Percentiles rank a stretch among this genome's conserved stretches.
These are phyloP conservation scores for Saccharata proteae DNA, from an alignment of 2,329 filamentous ascomycete genomes.

Conservation along the genomic window DNA sequence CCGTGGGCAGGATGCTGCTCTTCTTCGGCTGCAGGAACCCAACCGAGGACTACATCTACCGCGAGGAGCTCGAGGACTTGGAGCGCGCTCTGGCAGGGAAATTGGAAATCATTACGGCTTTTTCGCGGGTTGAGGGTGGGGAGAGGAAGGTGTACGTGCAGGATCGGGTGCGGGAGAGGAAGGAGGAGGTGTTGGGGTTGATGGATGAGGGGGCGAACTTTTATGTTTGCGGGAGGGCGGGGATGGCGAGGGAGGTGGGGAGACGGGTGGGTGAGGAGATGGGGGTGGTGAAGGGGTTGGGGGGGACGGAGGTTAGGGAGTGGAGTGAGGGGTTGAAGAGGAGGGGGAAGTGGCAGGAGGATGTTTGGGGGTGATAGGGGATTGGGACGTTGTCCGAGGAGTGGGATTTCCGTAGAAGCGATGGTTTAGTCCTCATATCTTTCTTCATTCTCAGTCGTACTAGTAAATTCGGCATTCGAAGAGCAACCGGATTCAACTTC, in stretches of 20 bases:
- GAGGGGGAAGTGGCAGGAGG: slow-evolving; percentile 41
- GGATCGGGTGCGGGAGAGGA: slow-evolving; percentile 22
- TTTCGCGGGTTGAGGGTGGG: slow-evolving; percentile 13
- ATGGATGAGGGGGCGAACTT: slow-evolving; percentile 27
- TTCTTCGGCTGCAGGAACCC: slow-evolving; percentile 21
- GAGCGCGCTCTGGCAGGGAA: background rate
- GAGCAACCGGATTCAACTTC: no score
- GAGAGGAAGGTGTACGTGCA: slow-evolving; percentile 25
- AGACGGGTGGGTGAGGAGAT: slow-evolving; percentile 27
- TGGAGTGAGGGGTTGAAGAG: slow-evolving; percentile 39
- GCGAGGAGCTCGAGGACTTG: slow-evolving; percentile 12
- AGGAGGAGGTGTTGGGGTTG: slow-evolving; percentile 20
- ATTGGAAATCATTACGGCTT: slow-evolving; percentile 9
- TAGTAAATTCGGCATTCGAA: no score
- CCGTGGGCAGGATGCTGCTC: slow-evolving; percentile 18
- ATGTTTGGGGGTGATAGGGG: slow-evolving; percentile 36
- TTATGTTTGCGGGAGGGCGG: slow-evolving; percentile 28
- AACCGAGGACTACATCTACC: slow-evolving; percentile 22
- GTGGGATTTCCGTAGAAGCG: no score
- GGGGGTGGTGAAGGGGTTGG: slow-evolving; percentile 23
- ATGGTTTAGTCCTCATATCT: no score
- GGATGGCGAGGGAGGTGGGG: slow-evolving; percentile 33
- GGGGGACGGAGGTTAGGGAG: slow-evolving; percentile 28
- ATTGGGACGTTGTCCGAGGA: no score
- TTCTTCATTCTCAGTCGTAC: no score